Evolutionary conservation across 1,284 basidiomycete genomes (phyloP).

Genomic region (Ustilago curta): DNA sequence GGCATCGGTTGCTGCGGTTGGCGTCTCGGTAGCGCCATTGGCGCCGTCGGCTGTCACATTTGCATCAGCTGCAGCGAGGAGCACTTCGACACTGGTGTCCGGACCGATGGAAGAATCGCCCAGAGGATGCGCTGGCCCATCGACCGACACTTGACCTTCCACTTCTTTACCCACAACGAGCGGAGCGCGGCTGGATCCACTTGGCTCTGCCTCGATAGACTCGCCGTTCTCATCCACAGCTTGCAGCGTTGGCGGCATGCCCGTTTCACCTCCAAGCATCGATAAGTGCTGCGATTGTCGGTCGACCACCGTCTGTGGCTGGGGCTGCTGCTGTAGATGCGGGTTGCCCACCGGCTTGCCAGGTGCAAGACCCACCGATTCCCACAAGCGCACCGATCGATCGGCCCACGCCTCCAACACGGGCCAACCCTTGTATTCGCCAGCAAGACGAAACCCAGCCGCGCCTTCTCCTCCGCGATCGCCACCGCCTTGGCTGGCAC

Average conservation of each 20-base stretch:
- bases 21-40: not conserved
- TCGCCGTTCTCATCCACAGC: conserved; percentile 51
- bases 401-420: conserved; percentile 68
- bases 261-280: conserved; percentile 29
- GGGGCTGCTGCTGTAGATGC: conserved; percentile 24
- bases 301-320: conserved; percentile 33
- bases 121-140: conserved; percentile 44
- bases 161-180: conserved; percentile 26
- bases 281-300: conserved; percentile 37
- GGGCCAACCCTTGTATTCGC: conserved; percentile 67
- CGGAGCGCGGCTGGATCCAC: conserved; percentile 17
- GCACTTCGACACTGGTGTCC: conserved; percentile 34
- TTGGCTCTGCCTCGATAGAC: conserved; percentile 42
- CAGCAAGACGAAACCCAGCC: conserved; percentile 59
- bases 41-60: conserved; percentile 2
- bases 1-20: not conserved
- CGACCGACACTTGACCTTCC: conserved; percentile 26
- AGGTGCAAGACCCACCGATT: conserved; percentile 54
- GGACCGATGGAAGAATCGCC: conserved; percentile 28
- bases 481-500: conserved; percentile 57
- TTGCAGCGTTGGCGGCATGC: conserved; percentile 23
- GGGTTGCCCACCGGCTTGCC: conserved; percentile 47
- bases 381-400: conserved; percentile 62
- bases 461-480: conserved; percentile 62
- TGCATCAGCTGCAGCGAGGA: conserved; percentile 30